Evolutionary conservation across 352 stramenopile genomes (phyloP).

Genomic region (Phytophthora ohioensis): DNA sequence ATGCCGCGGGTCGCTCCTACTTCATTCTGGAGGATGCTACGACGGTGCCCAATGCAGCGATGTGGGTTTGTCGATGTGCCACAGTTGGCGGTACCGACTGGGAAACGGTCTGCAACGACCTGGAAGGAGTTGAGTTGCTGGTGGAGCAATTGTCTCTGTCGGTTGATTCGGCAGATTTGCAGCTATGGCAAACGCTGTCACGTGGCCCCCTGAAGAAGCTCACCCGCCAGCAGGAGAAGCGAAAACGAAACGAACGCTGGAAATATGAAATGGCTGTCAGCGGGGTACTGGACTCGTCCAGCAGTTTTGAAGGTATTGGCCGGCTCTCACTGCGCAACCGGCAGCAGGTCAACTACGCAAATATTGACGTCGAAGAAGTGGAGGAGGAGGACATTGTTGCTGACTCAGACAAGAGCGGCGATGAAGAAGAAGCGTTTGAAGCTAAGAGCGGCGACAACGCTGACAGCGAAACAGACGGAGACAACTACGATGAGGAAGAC

Average conservation of each 20-base stretch:
- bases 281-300: conserved; percentile 36
- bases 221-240: conserved; percentile 55
- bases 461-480: conserved; percentile 37
- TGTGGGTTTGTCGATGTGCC: conserved; percentile 70
- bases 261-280: conserved; percentile 50
- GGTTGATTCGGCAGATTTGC: conserved; percentile 53
- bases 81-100: conserved; percentile 49
- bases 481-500: conserved; percentile 32
- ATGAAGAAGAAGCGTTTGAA: conserved; percentile 40
- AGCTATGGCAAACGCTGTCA: conserved; percentile 61
- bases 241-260: conserved; percentile 48
- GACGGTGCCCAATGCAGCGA: conserved; percentile 55
- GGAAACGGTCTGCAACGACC: conserved; percentile 70
- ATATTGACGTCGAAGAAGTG: conserved; percentile 46
- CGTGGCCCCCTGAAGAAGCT: conserved; percentile 59
- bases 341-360: conserved; percentile 59
- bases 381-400: conserved; percentile 44
- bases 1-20: conserved; percentile 61
- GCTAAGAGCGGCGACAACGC: conserved; percentile 31
- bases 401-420: conserved; percentile 35
- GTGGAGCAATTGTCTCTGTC: conserved; percentile 61
- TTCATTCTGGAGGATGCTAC: conserved; percentile 71
- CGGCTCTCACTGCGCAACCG: conserved; percentile 58
- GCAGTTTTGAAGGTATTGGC: conserved; percentile 34
- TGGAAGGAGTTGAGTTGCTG: conserved; percentile 61